Conservation (phyloP, 805 yeast species). For the Saccharomyces kudriavzevii region DNA sequence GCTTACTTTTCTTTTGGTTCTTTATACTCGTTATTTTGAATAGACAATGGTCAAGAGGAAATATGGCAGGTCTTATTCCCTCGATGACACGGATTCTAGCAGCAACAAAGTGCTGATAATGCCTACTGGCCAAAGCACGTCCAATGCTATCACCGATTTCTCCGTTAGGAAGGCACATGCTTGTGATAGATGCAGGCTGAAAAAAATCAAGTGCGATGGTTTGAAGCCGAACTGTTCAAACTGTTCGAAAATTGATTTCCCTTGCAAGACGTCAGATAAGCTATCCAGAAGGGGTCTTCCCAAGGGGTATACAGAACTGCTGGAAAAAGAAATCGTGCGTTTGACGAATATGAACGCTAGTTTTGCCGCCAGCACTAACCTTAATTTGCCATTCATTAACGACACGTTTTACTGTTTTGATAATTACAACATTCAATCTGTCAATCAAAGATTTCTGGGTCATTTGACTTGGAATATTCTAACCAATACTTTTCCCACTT, state of each 20-base stretch:
- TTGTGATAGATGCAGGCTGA: slow-evolving; percentile 68
- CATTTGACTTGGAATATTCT: slow-evolving; percentile 21
- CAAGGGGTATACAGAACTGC: slow-evolving; percentile 69
- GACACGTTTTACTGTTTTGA: slow-evolving; percentile 21
- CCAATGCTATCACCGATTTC: background rate
- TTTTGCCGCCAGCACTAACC: background rate
- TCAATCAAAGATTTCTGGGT: slow-evolving; percentile 15
- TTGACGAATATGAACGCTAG: background rate
- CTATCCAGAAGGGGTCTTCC: slow-evolving; percentile 72
- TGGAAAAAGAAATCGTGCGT: slow-evolving; percentile 54
- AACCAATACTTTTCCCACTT: background rate
- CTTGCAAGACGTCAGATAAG: slow-evolving; percentile 66
- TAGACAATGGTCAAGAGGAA: slow-evolving; percentile 9
- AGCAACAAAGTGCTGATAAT: background rate
- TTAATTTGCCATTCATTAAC: slow-evolving; percentile 18
- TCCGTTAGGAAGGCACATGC: slow-evolving; percentile 45
- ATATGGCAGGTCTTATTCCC: slow-evolving; percentile 14
- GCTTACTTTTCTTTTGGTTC: background rate
- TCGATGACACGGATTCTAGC: background rate
- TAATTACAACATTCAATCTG: slow-evolving; percentile 10
- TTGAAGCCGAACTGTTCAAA: slow-evolving; percentile 47
- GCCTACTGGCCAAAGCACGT: background rate
- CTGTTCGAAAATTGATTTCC: slow-evolving; percentile 56
- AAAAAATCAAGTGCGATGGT: slow-evolving; percentile 46
- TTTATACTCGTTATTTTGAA: background rate